A percentile compares a stretch with the other conserved stretches of the same genome.
phyloP scores from a whole-genome alignment of 768 basidiomycete genomes.

The Boletus edulis region DNA sequence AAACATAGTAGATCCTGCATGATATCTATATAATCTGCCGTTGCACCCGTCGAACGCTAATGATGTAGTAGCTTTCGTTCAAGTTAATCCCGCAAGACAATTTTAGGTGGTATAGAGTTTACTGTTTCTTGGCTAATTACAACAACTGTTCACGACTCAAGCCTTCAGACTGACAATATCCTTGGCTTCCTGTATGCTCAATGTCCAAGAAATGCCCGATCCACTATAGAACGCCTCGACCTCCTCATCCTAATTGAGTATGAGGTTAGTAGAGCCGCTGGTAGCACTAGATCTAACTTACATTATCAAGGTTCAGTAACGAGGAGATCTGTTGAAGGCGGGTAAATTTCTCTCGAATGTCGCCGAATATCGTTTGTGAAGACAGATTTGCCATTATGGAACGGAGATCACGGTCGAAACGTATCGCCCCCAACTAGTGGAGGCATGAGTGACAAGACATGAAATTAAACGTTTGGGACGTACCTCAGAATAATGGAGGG shows the following conservation, averaged over 20 bases:
- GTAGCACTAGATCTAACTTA: conserved; percentile 25
- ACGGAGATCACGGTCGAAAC: conserved; percentile 90
- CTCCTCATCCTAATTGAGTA: conserved; percentile 73
- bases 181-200: conserved; percentile 75
- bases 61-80: too few species aligned
- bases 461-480: conserved; percentile 10
- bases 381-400: conserved; percentile 80
- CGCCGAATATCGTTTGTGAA: conserved; percentile 86
- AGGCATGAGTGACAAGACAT: not conserved
- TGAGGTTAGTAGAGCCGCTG: conserved; percentile 4
- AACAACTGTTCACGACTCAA: conserved; percentile 11
- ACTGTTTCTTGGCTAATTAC: too few species aligned
- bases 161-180: conserved; percentile 60
- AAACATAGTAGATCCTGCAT: not conserved
- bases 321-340: conserved; percentile 93
- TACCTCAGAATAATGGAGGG: conserved; percentile 87
- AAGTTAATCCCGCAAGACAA: too few species aligned
- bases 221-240: conserved; percentile 93
- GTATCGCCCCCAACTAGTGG: conserved; percentile 85
- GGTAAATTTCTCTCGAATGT: conserved; percentile 88
- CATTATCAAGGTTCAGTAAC: conserved; percentile 82
- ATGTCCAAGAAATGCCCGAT: conserved; percentile 88
- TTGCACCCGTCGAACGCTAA: not conserved
- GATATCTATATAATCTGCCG: not conserved
- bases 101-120: too few species aligned